Evolutionary conservation across 208 protist genomes (phyloP).

Genomic region (Naegleria fowleri): DNA sequence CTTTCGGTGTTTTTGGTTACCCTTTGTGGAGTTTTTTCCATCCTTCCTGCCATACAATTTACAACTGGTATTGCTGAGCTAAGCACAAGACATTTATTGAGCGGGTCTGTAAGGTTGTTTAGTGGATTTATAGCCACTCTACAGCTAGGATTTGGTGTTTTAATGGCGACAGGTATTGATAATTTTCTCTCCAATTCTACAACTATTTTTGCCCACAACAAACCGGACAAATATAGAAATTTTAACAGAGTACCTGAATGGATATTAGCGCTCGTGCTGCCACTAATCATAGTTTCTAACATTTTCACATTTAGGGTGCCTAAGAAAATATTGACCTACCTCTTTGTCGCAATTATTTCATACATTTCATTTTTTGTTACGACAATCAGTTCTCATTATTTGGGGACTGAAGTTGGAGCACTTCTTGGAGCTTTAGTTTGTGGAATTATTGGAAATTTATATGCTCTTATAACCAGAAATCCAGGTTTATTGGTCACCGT

Average conservation of each 20-base stretch:
- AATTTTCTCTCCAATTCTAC: neutral
- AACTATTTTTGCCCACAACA: neutral
- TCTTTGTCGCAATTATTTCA: neutral
- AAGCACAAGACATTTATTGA: neutral
- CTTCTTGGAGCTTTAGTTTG: neutral
- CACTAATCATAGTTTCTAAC: neutral
- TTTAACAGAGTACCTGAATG: neutral
- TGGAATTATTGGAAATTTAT: constrained; percentile 20
- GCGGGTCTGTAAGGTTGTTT: neutral
- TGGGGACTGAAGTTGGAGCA: neutral
- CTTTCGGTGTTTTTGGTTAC: neutral
- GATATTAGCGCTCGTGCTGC: neutral
- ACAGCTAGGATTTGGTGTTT: constrained; percentile 14
- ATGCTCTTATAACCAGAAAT: neutral
- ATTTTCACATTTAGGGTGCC: constrained; percentile 1
- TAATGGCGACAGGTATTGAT: neutral
- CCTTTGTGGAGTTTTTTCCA: neutral
- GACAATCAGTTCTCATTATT: neutral
- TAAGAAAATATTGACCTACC: neutral
- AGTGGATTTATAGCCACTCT: neutral
- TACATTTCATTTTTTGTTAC: neutral
- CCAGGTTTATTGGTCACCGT: neutral
- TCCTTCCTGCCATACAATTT: constrained; percentile 1
- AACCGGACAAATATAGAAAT: neutral
- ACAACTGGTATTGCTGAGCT: neutral